These are phyloP conservation scores for Cnidoscolus chayamansa DNA, from an alignment of 441 rosid genomes.

Conservation along the genomic window DNA sequence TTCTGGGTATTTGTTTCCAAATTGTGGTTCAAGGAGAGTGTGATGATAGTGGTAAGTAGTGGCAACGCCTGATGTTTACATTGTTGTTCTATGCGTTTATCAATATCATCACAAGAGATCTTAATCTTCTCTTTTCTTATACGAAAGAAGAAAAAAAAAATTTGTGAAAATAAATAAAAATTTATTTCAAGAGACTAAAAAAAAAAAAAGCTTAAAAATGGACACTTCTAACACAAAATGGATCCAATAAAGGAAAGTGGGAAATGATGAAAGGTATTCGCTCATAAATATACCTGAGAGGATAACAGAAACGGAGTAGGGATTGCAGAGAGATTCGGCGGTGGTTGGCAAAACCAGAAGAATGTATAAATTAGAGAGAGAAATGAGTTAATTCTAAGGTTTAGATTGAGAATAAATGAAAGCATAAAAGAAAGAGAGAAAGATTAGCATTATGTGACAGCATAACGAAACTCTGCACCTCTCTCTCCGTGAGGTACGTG, in stretches of 20 bases:
- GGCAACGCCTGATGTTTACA: slow-evolving; percentile 15
- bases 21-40: slow-evolving; percentile 81
- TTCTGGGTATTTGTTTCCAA: slow-evolving; percentile 93
- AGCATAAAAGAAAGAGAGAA: not conserved
- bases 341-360: slow-evolving; percentile 18
- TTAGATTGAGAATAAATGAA: not conserved
- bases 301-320: not conserved
- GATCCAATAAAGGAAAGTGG: not conserved
- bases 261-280: not conserved
- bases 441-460: not conserved
- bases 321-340: slow-evolving; percentile 10
- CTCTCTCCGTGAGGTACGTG: no score
- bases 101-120: not conserved
- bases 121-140: not conserved
- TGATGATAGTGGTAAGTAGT: slow-evolving; percentile 87
- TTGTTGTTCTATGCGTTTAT: not conserved
- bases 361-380: slow-evolving; percentile 30
- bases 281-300: not conserved
- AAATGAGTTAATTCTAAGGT: no score
- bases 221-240: not conserved
- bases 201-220: no score
- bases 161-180: no score
- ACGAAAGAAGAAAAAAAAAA: no score
- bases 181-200: no score
- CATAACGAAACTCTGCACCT: no score